phyloP scores from a whole-genome alignment of 305 asterid genomes.

The Rubia balearica region DNA sequence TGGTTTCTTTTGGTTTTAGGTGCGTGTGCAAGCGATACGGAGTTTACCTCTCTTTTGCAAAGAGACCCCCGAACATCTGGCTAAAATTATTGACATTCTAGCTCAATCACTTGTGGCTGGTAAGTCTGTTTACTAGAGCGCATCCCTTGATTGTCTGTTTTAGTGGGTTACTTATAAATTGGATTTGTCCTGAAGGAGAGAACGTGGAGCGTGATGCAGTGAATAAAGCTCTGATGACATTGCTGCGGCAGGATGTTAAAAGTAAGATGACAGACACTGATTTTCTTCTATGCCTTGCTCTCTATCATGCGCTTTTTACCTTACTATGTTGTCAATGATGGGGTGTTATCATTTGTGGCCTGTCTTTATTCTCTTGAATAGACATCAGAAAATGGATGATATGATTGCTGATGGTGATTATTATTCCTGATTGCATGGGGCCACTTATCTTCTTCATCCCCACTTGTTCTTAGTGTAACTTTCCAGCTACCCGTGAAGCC shows the following conservation, averaged over 20 bases:
- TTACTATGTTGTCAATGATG: not conserved
- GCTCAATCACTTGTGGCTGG: slow-evolving; percentile 78
- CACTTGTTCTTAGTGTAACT: not conserved
- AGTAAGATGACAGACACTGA: slow-evolving; percentile 34
- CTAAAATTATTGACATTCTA: slow-evolving; percentile 73
- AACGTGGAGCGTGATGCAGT: slow-evolving; percentile 96
- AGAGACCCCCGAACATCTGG: slow-evolving; percentile 78
- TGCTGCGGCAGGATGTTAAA: slow-evolving; percentile 86
- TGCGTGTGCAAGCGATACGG: slow-evolving; percentile 90
- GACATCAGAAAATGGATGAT: not conserved
- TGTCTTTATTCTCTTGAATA: not conserved
- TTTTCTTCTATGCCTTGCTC: not conserved
- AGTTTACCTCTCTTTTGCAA: slow-evolving; percentile 93
- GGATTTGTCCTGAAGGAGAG: slow-evolving; percentile 45
- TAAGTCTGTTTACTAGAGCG: slow-evolving; percentile 22
- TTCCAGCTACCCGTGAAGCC: not conserved
- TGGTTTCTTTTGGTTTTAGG: slow-evolving; percentile 37
- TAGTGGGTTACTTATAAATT: slow-evolving; percentile 14
- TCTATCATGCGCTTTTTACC: not conserved
- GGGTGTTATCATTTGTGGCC: not conserved
- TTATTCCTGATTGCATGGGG: not conserved
- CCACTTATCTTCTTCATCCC: not conserved
- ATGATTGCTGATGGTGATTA: not conserved
- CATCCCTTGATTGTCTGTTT: slow-evolving; percentile 11
- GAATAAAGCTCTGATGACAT: slow-evolving; percentile 73